Evolutionary conservation across 208 protist species (phyloP).

Genomic region (Dictyostelium gargantuum): DNA sequence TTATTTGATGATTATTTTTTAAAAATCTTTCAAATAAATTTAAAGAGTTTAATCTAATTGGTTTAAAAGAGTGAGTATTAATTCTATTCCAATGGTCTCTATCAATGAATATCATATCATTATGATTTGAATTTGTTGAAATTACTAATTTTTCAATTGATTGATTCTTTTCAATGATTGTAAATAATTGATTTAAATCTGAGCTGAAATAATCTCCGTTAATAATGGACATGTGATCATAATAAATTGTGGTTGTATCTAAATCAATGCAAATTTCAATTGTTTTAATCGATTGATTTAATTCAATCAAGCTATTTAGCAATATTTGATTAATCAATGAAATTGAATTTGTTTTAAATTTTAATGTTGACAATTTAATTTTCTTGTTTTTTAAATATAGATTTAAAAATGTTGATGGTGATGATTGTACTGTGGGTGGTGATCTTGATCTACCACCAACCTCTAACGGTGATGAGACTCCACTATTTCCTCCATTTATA

Average conservation of each 20-base stretch:
- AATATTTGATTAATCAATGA: background rate
- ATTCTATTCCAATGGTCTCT: background rate
- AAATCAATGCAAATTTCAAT: background rate
- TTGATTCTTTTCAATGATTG: background rate
- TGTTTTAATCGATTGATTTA: background rate
- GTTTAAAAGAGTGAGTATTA: background rate
- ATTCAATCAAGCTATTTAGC: background rate
- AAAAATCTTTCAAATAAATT: background rate
- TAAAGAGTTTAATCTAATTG: slow-evolving; percentile 1
- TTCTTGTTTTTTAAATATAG: background rate
- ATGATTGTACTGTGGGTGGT: background rate
- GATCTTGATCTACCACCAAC: background rate
- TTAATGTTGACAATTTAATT: background rate
- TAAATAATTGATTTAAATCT: background rate
- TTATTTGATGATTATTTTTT: background rate
- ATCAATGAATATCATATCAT: background rate
- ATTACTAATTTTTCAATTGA: background rate
- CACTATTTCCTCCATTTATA: background rate
- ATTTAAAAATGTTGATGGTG: background rate
- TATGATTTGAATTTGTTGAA: background rate
- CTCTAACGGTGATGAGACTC: no score
- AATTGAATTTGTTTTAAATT: background rate
- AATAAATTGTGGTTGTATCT: background rate
- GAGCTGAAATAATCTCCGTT: background rate
- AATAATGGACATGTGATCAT: background rate